A percentile compares a stretch with the other conserved stretches of the same genome.
These are phyloP conservation scores for Picochlorum sp. DNA, from an alignment of 139 green algal genomes.

Conservation along the genomic window DNA sequence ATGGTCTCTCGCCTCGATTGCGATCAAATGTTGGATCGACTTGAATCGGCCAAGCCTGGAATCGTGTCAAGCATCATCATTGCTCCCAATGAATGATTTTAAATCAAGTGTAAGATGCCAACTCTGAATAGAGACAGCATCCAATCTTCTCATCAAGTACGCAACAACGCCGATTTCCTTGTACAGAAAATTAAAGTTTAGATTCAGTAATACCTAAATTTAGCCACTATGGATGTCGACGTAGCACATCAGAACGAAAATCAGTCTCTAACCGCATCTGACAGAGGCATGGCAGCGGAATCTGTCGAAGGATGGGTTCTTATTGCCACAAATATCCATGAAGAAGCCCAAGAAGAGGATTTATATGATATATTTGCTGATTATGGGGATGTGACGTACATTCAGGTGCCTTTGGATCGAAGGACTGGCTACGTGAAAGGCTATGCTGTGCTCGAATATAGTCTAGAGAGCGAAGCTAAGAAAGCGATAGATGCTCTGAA, in stretches of 20 bases:
- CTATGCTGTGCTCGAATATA: constrained; percentile 95
- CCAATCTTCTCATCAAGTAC: no score
- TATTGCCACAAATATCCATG: constrained; percentile 84
- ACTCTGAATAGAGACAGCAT: no score
- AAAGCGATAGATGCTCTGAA: constrained; percentile 79
- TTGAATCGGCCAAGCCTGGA: constrained; percentile 15
- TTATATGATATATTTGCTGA: constrained; percentile 86
- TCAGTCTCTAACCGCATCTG: no score
- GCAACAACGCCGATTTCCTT: no score
- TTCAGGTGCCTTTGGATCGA: constrained; percentile 94
- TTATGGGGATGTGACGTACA: constrained; percentile 90
- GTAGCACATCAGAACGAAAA: no score
- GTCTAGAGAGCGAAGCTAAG: constrained; percentile 67
- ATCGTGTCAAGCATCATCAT: neutral
- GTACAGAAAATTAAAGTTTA: no score
- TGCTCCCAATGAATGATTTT: no score
- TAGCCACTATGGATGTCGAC: no score
- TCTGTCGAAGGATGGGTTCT: constrained; percentile 65
- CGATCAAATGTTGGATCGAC: constrained; percentile 55
- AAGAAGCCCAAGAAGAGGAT: constrained; percentile 93
- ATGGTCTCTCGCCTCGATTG: constrained; percentile 72
- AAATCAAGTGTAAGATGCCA: no score
- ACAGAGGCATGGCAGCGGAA: no score
- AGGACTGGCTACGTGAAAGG: constrained; percentile 73
- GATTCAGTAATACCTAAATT: no score